Percentiles rank a stretch among this genome's conserved stretches.
Conservation (phyloP, 352 stramenopile species). For the Phytophthora podocarpi region DNA sequence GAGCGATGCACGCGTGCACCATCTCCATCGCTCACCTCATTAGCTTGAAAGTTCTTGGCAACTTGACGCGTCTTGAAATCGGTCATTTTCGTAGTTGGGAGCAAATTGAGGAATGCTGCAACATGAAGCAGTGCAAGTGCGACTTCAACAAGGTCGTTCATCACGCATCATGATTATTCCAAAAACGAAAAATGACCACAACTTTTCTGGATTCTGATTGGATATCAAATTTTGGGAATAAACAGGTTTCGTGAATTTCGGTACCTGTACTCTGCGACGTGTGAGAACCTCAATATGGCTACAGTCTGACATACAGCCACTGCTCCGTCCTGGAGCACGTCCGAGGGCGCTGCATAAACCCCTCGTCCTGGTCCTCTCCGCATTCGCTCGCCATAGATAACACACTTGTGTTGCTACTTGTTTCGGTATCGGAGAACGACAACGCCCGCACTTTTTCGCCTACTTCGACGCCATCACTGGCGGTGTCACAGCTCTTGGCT, state of each 20-base stretch:
- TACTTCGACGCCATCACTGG: background rate
- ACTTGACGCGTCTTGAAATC: slow-evolving; percentile 36
- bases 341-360: background rate
- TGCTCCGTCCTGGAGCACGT: slow-evolving; percentile 16
- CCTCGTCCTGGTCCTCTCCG: slow-evolving; percentile 2
- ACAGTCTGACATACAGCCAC: slow-evolving; percentile 37
- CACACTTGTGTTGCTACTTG: slow-evolving; percentile 18
- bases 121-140: too few relatives aligned
- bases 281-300: slow-evolving; percentile 18
- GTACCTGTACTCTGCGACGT: slow-evolving; percentile 7
- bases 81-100: slow-evolving; percentile 8
- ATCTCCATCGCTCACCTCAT: slow-evolving; percentile 46
- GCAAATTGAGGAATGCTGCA: slow-evolving; percentile 17
- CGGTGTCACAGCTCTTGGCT: background rate
- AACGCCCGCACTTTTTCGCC: slow-evolving; percentile 3
- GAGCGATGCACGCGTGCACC: slow-evolving; percentile 53
- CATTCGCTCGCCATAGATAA: slow-evolving; percentile 7
- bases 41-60: slow-evolving; percentile 46
- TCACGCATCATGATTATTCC: background rate
- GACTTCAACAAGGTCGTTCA: too few relatives aligned
- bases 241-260: background rate
- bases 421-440: slow-evolving; percentile 30
- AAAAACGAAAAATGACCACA: too few relatives aligned
- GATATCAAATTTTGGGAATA: background rate
- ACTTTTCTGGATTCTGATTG: too few relatives aligned